Percentiles rank a stretch among this genome's conserved stretches.
Conservation (phyloP, 2,329 filamentous ascomycete species). For the Pseudocercospora eumusae region DNA sequence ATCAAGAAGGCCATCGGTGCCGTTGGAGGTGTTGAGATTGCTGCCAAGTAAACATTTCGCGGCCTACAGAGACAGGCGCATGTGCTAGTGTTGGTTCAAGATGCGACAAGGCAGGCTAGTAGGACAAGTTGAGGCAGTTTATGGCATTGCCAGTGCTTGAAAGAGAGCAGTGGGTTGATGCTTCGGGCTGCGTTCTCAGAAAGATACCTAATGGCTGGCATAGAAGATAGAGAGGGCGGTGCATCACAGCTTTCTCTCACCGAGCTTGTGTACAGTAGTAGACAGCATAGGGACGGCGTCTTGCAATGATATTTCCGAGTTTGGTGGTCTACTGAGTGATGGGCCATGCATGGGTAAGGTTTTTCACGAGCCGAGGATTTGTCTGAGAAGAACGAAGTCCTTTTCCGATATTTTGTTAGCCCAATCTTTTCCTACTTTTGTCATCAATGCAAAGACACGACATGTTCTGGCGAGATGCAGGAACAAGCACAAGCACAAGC, state of each 20-base stretch:
- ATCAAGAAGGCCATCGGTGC: conserved; percentile 58
- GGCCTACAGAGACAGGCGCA: neutral
- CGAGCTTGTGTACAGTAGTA: conserved; percentile 17
- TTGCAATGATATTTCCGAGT: conserved; percentile 2
- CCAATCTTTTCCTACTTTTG: neutral
- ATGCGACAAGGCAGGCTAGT: conserved; percentile 11
- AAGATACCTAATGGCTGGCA: conserved; percentile 15
- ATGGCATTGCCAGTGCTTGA: conserved; percentile 5
- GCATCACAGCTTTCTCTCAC: conserved; percentile 15
- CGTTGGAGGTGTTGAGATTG: conserved; percentile 73
- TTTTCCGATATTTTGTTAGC: neutral
- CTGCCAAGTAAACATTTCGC: conserved; percentile 28
- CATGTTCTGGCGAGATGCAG: neutral
- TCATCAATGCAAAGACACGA: neutral
- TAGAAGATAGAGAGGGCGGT: conserved; percentile 16
- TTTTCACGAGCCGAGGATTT: neutral
- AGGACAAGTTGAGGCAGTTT: conserved; percentile 4
- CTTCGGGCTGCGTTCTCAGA: neutral
- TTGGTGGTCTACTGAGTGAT: neutral
- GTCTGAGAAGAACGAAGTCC: neutral
- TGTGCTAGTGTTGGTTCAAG: conserved; percentile 9
- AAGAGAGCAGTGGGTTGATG: conserved; percentile 1
- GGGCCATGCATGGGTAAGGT: neutral
- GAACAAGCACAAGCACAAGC: no score
- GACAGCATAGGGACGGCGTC: conserved; percentile 11